Base-by-base conservation (phyloP, 805 yeast species). In the Candida xyloterini region DNA sequence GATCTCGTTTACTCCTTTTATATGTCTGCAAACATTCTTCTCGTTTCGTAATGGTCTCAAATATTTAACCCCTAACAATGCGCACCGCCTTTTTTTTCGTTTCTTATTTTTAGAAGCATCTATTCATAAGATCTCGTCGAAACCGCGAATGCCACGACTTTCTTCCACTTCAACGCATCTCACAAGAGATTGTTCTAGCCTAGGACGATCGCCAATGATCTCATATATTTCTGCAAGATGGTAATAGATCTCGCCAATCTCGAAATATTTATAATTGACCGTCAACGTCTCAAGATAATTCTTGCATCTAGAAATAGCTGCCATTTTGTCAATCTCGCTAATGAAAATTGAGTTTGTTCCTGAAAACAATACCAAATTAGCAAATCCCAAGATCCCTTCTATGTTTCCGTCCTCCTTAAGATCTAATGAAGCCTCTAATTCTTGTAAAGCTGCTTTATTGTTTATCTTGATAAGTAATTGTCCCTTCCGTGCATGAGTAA, bases 171-270 rank as follows among this genome's bases (percentile, higher is more conserved):
- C 79, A 10, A 85, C 74, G 58, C 84, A 73, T 50, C 66, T 74
- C 80, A 87, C 75, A 41, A 84, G 63, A 7, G 81, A 66, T 18
- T 66, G 54, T 22, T 72, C 72, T 44, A 75, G 68, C 26, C 63
- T 59, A 15, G 67, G 60, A 9, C 59, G 44, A 44, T 70, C 70
- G 43, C 81, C 84, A 31, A 74, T 78, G 34, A 74, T 62, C 46
- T 81, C 89, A 56, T 83, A 83, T 15, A 84, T 71, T 47, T 70
- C 61, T 2, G 87, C 75, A 42, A 85, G 65, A 40, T 73, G 73
- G 74, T 78, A 81, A 84, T 90, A 83, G 10, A 82, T 69, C 57
- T 87, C 95, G 3, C 70, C 47, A 33, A 53, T 53, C 46, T 68
- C 71, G 48, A 52, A 51, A 7, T 70, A 73, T 35, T 51, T 54